Evolutionary conservation across 78 protist genomes (phyloP).

Genomic region (Guillardia theta): DNA sequence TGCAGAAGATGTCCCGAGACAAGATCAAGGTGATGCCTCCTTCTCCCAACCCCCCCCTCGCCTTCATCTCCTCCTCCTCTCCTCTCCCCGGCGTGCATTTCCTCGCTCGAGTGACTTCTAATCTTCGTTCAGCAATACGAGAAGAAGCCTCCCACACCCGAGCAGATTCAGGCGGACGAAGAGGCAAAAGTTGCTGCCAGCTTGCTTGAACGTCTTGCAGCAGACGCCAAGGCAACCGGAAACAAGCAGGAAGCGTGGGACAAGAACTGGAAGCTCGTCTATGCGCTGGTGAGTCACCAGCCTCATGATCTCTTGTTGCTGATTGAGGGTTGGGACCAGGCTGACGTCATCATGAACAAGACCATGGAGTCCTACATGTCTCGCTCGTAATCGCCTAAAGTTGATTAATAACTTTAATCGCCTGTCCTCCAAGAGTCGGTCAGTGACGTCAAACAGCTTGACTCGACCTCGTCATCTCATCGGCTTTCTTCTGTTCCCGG

Average conservation of each 20-base stretch:
- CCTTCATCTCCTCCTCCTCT: neutral
- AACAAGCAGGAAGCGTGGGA: slow-evolving; percentile 8
- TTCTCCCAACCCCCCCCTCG: neutral
- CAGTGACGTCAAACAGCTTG: no score
- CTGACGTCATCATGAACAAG: neutral
- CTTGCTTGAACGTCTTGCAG: neutral
- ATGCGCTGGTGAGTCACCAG: neutral
- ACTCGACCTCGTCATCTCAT: no score
- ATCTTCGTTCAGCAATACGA: neutral
- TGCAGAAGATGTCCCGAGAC: slow-evolving; percentile 57
- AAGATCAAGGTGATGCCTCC: neutral
- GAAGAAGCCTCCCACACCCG: neutral
- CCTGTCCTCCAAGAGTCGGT: no score
- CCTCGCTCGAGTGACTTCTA: neutral
- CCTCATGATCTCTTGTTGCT: neutral
- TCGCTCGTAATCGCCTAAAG: neutral
- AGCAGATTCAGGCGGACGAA: neutral
- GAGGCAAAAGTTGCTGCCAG: neutral
- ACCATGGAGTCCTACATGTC: neutral
- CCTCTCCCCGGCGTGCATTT: neutral
- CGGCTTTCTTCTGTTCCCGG: no score
- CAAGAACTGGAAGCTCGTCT: neutral
- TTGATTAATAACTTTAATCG: no score
- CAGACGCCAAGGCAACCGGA: neutral
- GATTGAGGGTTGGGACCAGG: neutral